Percentiles rank a stretch among this genome's conserved stretches.
Conservation (phyloP, 805 yeast genomes). For the Nakazawaea sp. region DNA sequence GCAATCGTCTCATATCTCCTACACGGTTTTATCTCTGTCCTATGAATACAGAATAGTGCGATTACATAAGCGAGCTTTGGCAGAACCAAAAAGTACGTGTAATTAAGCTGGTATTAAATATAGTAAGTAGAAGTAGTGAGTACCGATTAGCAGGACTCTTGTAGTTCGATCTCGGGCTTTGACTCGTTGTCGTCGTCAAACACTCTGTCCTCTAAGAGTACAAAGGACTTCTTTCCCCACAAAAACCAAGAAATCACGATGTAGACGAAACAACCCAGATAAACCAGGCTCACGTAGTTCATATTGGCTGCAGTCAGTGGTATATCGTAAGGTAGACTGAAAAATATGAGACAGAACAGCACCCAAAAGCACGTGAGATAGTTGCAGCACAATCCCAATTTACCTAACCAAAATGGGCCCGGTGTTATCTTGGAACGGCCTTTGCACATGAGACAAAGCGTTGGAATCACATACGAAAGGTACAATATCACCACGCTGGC, state of each 20-base stretch:
- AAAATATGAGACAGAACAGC: constrained; percentile 28
- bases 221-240: constrained; percentile 2
- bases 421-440: constrained; percentile 29
- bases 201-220: no score
- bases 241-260: constrained; percentile 23
- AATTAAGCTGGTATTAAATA: no score
- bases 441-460: constrained; percentile 24
- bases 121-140: no score
- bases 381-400: constrained; percentile 26
- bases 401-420: constrained; percentile 30
- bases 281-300: constrained; percentile 34
- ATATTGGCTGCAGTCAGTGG: constrained; percentile 34
- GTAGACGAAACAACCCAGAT: constrained; percentile 20
- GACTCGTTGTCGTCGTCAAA: no score
- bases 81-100: no score
- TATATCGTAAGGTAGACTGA: constrained; percentile 30
- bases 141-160: no score
- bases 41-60: no score
- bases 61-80: no score
- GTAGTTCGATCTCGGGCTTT: no score
- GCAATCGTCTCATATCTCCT: no score
- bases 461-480: constrained; percentile 24
- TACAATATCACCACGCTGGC: constrained; percentile 21
- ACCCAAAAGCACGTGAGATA: constrained; percentile 26
- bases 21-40: no score